A percentile compares a stretch with the other conserved stretches of the same genome.
phyloP scores from a whole-genome alignment of 2,329 filamentous ascomycete species.

The Scedosporium boydii region DNA sequence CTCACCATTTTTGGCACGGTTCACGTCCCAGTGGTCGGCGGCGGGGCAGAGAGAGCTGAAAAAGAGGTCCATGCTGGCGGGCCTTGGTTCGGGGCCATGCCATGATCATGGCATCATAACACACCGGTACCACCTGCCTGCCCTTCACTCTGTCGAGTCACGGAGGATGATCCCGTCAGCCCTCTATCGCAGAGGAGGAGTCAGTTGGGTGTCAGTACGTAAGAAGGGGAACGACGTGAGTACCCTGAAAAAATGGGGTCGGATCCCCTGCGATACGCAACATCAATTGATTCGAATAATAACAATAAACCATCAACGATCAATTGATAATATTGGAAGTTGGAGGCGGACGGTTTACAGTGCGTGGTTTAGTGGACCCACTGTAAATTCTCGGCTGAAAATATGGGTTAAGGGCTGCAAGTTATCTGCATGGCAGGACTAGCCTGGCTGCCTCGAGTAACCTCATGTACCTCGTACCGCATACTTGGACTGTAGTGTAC shows the following conservation, averaged over 20 bases:
- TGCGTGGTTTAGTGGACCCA: background rate
- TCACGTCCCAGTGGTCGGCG: no score
- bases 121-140: no score
- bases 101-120: no score
- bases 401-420: background rate
- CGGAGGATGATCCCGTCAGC: background rate
- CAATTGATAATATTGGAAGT: background rate
- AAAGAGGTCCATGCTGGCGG: no score
- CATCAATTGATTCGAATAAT: no score
- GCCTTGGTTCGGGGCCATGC: background rate
- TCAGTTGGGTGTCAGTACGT: no score
- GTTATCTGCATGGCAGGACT: background rate
- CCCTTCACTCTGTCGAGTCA: background rate
- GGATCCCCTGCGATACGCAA: no score
- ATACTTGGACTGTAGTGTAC: background rate
- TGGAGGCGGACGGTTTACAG: background rate
- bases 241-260: no score
- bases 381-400: slow-evolving; percentile 4
- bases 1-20: no score
- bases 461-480: background rate
- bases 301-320: no score
- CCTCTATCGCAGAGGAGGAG: background rate
- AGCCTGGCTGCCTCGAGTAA: background rate
- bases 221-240: no score
- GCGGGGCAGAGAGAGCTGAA: no score